Conservation (phyloP, 73 alveolate genomes). For the Tetrahymena borealis region DNA sequence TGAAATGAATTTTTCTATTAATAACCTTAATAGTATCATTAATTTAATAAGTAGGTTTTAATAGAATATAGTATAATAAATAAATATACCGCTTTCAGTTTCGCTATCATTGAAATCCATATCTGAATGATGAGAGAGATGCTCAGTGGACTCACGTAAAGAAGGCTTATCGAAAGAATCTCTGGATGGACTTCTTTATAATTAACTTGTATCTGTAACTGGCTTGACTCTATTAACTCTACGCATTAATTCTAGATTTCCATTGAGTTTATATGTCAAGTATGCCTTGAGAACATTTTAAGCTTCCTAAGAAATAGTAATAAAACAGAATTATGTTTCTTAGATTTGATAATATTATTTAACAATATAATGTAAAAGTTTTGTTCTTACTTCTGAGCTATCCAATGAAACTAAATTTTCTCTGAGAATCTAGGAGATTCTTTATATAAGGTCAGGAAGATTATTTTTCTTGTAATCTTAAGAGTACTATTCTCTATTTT, state of each 20-base stretch:
- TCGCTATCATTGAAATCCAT: background rate
- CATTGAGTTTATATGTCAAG: background rate
- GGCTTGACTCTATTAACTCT: background rate
- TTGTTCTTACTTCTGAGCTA: background rate
- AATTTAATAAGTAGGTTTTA: too few relatives aligned
- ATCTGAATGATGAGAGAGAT: background rate
- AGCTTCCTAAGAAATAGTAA: background rate
- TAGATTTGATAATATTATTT: background rate
- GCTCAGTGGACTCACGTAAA: background rate
- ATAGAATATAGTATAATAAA: background rate
- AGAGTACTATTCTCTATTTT: background rate
- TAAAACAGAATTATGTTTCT: too few relatives aligned
- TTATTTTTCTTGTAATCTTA: background rate
- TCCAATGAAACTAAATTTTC: background rate
- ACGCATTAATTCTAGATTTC: background rate
- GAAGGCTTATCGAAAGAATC: background rate
- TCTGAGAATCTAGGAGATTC: background rate
- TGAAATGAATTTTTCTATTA: too few relatives aligned
- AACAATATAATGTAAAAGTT: background rate
- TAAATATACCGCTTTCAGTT: background rate
- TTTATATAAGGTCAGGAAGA: background rate
- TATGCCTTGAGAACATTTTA: background rate
- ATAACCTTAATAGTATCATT: too few relatives aligned
- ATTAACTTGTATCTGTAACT: background rate
- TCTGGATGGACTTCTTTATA: background rate